Base-by-base conservation (phyloP, 225 moss, liverwort and hornwort species). In the Polytrichum commune region DNA sequence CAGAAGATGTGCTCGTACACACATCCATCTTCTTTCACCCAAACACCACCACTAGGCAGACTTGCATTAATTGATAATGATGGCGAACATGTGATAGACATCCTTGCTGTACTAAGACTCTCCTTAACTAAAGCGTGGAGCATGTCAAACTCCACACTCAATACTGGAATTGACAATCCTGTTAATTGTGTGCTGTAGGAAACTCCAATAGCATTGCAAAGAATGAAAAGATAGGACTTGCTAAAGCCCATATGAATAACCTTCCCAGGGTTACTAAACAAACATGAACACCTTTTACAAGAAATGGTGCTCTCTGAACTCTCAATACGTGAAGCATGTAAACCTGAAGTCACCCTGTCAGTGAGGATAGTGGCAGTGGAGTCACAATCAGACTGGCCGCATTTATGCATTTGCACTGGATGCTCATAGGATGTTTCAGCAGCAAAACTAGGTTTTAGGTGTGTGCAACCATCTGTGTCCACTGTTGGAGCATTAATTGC, bases 11-110 rank as follows among this genome's bases (percentile, higher is more conserved):
- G 78, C 72, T 78, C 74, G 58, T 74, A 90, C 2, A 90, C 90
- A 67, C 90, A 90, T 27, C 87, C 87, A 71, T 90, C 90, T 72
- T 85, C 84, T 72, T 83, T 84, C 13, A 80, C 75, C 90, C 90
- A 90, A 23, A 86, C 75, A 60, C 84, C 90, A 74, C 27, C 30
- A 20, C 72, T 63, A n/a, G 62, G 53, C 27, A 27, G 35, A 65
- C 24, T 60, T 54, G 56, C 60, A 7, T 5, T 60, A 57, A 29
- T 23, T 60, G 66, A 60, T 33, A 76, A n/a, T 26, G 53, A 22
- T 35, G 54, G 61, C 61, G 73, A 62, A 62, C 68, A n/a, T 54
- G 26, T 28, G 18, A 24, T 27, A 60, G 23, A 25, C 19, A 9
- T 22, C 10, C 54, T 62, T n/a, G 77, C 66, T 64, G 68, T 26